Conservation (phyloP, 257 asterid genomes). For the Verbena officinalis region DNA sequence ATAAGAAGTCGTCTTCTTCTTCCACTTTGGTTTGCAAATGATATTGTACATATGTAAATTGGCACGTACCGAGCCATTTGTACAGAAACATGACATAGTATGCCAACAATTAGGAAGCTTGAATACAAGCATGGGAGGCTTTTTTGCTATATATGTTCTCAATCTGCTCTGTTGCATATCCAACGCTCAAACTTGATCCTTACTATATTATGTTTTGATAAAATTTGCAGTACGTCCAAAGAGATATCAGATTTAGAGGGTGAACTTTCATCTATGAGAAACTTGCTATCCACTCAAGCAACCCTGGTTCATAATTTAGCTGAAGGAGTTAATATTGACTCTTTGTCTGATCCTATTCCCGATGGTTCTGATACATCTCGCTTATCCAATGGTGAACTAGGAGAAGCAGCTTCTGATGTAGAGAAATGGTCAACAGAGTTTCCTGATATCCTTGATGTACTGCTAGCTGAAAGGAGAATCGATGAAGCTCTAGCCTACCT, state of each 20-base stretch:
- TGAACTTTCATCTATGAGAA: slow-evolving; percentile 96
- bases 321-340: slow-evolving; percentile 85
- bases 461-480: slow-evolving; percentile 94
- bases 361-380: slow-evolving; percentile 50
- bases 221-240: slow-evolving; percentile 81
- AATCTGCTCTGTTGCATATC: slow-evolving; percentile 12
- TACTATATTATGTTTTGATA: slow-evolving; percentile 12
- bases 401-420: slow-evolving; percentile 75
- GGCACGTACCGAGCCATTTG: slow-evolving; percentile 23
- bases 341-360: slow-evolving; percentile 55
- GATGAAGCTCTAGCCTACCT: slow-evolving; percentile 91
- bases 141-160: neutral
- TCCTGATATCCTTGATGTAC: slow-evolving; percentile 91
- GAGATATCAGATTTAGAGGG: slow-evolving; percentile 99
- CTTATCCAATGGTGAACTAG: slow-evolving; percentile 46
- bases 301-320: slow-evolving; percentile 88
- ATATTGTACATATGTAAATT: slow-evolving; percentile 8
- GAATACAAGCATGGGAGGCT: neutral
- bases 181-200: slow-evolving; percentile 4
- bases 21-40: slow-evolving; percentile 15
- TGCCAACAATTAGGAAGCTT: neutral
- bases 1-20: neutral
- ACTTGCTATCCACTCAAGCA: slow-evolving; percentile 94
- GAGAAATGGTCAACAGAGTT: slow-evolving; percentile 84
- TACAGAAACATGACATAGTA: slow-evolving; percentile 17